A percentile compares a stretch with the other conserved stretches of the same genome.
phyloP scores from a whole-genome alignment of 306 rosid species.

The Prunus persica region DNA sequence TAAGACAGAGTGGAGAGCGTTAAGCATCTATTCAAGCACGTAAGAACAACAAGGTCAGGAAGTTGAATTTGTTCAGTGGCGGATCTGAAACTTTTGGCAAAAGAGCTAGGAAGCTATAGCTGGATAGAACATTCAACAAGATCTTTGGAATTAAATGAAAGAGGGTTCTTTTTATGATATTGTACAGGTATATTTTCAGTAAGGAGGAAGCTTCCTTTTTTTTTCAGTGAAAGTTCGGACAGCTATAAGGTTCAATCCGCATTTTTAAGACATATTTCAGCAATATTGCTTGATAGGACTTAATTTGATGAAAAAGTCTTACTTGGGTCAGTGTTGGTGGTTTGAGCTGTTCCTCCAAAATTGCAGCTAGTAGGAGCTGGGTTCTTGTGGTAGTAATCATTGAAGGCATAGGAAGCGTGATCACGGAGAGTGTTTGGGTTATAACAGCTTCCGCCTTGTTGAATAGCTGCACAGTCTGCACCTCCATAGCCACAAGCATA shows the following conservation, averaged over 20 bases:
- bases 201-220: background rate
- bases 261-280: background rate
- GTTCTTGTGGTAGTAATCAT: constrained; percentile 78
- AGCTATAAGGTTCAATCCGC: background rate
- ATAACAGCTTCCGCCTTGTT: constrained; percentile 69
- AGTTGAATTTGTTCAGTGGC: background rate
- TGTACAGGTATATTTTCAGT: background rate
- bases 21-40: constrained; percentile 9
- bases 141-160: background rate
- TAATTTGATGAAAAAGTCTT: constrained; percentile 34
- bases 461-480: constrained; percentile 74
- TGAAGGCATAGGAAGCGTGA: constrained; percentile 95
- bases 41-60: background rate
- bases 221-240: background rate
- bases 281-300: background rate
- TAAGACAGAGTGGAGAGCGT: constrained; percentile 1
- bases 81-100: background rate
- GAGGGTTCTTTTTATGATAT: background rate
- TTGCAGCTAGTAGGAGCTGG: constrained; percentile 76
- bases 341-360: constrained; percentile 76
- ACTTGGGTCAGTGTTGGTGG: constrained; percentile 80
- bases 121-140: background rate
- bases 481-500: constrained; percentile 93
- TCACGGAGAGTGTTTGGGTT: constrained; percentile 62
- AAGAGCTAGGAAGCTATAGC: background rate